phyloP scores from a whole-genome alignment of 116 monocot species.

The Posidonia oceanica region DNA sequence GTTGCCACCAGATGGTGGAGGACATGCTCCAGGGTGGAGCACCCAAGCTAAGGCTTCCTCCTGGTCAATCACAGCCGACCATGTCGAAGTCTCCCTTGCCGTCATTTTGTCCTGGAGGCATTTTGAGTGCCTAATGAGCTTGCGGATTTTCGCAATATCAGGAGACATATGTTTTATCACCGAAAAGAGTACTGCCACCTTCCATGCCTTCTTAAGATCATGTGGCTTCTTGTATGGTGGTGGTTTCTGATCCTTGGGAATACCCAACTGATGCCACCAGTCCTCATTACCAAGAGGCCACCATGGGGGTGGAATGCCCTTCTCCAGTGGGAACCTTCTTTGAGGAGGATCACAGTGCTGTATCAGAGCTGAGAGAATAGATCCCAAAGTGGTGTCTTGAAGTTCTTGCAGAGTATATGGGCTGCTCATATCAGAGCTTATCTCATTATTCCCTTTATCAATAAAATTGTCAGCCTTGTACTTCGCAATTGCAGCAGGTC shows the following conservation, averaged over 20 bases:
- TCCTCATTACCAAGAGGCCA: conserved; percentile 66
- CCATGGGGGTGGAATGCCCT: conserved; percentile 71
- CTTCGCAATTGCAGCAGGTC: conserved; percentile 56
- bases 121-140: conserved; percentile 68
- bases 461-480: conserved; percentile 36
- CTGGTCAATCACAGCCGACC: conserved; percentile 52
- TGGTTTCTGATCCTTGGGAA: conserved; percentile 33
- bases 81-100: conserved; percentile 63
- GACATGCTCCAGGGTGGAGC: conserved; percentile 31
- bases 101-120: conserved; percentile 89
- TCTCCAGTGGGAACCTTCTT: conserved; percentile 68
- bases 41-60: conserved; percentile 39
- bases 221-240: conserved; percentile 87
- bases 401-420: conserved; percentile 57
- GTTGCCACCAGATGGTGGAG: conserved; percentile 11
- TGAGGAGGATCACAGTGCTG: conserved; percentile 82
- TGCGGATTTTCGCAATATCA: conserved; percentile 51
- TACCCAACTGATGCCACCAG: conserved; percentile 60
- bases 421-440: conserved; percentile 14
- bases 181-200: conserved; percentile 51
- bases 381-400: conserved; percentile 64
- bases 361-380: conserved; percentile 64
- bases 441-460: conserved; percentile 14
- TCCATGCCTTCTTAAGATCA: conserved; percentile 82
- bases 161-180: conserved; percentile 86